Base-by-base conservation (phyloP, 805 yeast species). In the Cyberlindnera mrakii region DNA sequence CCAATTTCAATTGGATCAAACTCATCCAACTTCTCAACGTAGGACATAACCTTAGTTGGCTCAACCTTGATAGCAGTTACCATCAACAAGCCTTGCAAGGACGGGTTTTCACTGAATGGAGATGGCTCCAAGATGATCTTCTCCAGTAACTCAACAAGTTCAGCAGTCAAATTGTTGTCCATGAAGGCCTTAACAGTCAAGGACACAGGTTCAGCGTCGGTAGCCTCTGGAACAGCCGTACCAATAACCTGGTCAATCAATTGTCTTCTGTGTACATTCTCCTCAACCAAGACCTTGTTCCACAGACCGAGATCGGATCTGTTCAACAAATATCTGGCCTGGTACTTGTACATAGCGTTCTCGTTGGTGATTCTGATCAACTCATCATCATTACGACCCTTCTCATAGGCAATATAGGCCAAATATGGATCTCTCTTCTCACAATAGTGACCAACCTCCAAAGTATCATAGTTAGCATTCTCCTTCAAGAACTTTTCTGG, bases 381-480 rank as follows among this genome's bases (percentile, higher is more conserved):
- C 64, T 93, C 99, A 45, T 74, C 82, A 63, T 93, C 96, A 57
- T 91, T 90, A 42, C 75, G 72, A 61, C 99, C 99, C 69, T 90
- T 91, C 48, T 95, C 95, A 67, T 93, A 93, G 41, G 96, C 95
- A 68, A 93, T 93, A 66, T 88, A 93, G 25, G 99, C 99, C 63
- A 93, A 74, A 69, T 88, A 93, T 49, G 99, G 99, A 61, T 93
- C 99, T 68, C 99, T 85, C 78, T 87, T 91, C 69, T 93, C 99
- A 75, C 99, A 93, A 73, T 93, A 93, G 63, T 80, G 88, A 74
- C 99, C 99, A 52, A 93, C 97, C 57, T 85, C 85, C 54, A 86
- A 71, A n/a, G 98, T 84, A 67, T 93, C 95, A 68, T 93, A 93
- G 59, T 76, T 75, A 54, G 81, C 75, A 66, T 93, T 93, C 66